Base-by-base conservation (phyloP, 2,329 filamentous ascomycete species). In the Trichoderma atrobrunneum region DNA sequence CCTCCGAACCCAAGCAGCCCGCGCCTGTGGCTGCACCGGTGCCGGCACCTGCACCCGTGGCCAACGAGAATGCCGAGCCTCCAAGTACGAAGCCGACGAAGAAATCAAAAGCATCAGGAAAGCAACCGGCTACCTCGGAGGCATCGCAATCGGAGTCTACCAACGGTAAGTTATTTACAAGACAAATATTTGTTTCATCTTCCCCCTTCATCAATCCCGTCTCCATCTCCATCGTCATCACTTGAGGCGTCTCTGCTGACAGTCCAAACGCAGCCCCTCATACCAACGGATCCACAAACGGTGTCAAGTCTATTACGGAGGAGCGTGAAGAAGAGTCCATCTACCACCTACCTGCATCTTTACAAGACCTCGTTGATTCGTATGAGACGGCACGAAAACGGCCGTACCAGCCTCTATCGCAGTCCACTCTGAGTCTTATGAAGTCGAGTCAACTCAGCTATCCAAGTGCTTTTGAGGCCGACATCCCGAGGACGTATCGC, bases 291-390 rank as follows among this genome's bases (percentile, higher is more conserved):
- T 77, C 82, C 59, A 76, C 84, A 14, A 89, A 90, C 75, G 87
- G 86, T 14, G 80, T 85, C 77, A 87, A 86, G 78, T 76, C 82
- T 7, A 79, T 80, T 64, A 79, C 82, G 32, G 82, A 86, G 73
- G 78, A 78, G 36, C 68, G 82, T 61, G 85, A 88, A 76, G 91
- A 93, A 73, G 93, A 98, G 82, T 96, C 93, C 14, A 92, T 98
- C 76, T 99, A 95, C 81, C 95, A 98, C 80, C 88, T 99, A 48
- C 96, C 96, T 5, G 89, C 94, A 7, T 94, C 93, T 34, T 84
- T 99, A 69, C 93, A 94, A 78, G 96, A 99, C 80, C 86, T 99
- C 39, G 89, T 98, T 21, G 93, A 97, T 72, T 94, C 95, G 0
- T 98, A 95, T 78, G 95, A 98, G 80, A 87, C 90, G 16, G 93